These are phyloP conservation scores for Exophiala bonariae DNA, from an alignment of 2,329 filamentous ascomycete genomes.

Conservation along the genomic window DNA sequence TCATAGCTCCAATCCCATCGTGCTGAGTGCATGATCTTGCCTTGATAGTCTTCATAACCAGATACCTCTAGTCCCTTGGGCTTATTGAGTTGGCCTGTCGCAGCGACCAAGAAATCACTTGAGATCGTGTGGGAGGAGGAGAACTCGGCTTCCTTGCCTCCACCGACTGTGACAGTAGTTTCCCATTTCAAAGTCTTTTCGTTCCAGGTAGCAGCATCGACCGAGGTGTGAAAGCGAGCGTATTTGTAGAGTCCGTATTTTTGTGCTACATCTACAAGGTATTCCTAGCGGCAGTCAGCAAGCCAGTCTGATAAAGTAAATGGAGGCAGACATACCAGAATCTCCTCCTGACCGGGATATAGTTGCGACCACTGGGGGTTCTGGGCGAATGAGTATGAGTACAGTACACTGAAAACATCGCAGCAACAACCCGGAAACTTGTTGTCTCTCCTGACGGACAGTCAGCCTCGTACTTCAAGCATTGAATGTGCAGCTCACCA, in stretches of 20 bases:
- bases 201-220: slow-evolving; percentile 57
- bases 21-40: slow-evolving; percentile 33
- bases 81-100: slow-evolving; percentile 59
- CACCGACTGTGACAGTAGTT: slow-evolving; percentile 51
- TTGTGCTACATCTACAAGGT: slow-evolving; percentile 43
- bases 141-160: slow-evolving; percentile 58
- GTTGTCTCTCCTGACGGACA: slow-evolving; percentile 18
- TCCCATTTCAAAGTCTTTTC: slow-evolving; percentile 54
- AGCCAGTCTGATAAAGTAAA: neutral
- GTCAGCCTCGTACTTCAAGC: neutral
- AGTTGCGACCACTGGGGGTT: slow-evolving; percentile 59
- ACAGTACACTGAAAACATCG: slow-evolving; percentile 55
- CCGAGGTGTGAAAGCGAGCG: slow-evolving; percentile 58
- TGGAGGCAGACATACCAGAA: slow-evolving; percentile 41
- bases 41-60: slow-evolving; percentile 29
- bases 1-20: slow-evolving; percentile 53
- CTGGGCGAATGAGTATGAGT: slow-evolving; percentile 62
- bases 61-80: slow-evolving; percentile 40
- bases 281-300: slow-evolving; percentile 36
- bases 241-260: slow-evolving; percentile 49
- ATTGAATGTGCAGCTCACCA: slow-evolving; percentile 11
- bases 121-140: slow-evolving; percentile 54
- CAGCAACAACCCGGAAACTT: slow-evolving; percentile 52
- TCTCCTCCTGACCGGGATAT: slow-evolving; percentile 62
- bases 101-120: slow-evolving; percentile 58